A percentile compares a stretch with the other conserved stretches of the same genome.
phyloP scores from a whole-genome alignment of 1,139 yeast genomes.

The Fermentozyma sake region DNA sequence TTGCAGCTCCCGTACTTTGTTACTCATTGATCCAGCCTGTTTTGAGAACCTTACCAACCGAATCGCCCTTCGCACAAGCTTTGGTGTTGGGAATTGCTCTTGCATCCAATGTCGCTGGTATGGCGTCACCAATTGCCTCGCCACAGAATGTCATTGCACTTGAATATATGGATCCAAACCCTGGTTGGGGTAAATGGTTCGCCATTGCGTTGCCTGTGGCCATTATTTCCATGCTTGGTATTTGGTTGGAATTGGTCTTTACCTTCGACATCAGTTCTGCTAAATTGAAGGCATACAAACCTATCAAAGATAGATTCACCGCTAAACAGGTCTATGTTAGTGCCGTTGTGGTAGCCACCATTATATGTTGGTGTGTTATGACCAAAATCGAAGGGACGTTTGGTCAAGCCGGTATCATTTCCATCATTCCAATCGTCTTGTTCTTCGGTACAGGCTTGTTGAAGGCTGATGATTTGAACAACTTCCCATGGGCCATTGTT shows the following conservation, averaged over 20 bases:
- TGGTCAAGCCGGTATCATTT: conserved; percentile 89
- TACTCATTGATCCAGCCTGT: conserved; percentile 87
- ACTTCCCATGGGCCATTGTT: conserved; percentile 91
- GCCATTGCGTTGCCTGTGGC: conserved; percentile 80
- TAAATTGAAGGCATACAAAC: conserved; percentile 52
- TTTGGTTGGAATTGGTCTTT: conserved; percentile 68
- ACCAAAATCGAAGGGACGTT: conserved; percentile 57
- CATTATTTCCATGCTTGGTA: conserved; percentile 51
- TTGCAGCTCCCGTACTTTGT: conserved; percentile 92
- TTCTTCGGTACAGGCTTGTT: conserved; percentile 86
- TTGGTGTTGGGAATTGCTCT: conserved; percentile 85
- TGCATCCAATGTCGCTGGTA: conserved; percentile 90
- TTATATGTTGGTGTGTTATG: conserved; percentile 81
- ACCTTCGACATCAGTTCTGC: conserved; percentile 56
- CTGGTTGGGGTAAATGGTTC: conserved; percentile 96
- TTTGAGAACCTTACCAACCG: conserved; percentile 74
- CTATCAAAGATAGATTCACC: conserved; percentile 68
- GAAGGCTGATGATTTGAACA: conserved; percentile 83
- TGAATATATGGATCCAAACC: conserved; percentile 81
- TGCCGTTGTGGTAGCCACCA: conserved; percentile 63
- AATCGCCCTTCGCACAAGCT: conserved; percentile 75
- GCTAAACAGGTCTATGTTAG: conserved; percentile 69
- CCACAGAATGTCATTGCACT: conserved; percentile 92
- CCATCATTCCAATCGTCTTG: conserved; percentile 75
- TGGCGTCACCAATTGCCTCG: conserved; percentile 94